phyloP scores from a whole-genome alignment of 202 grass and related monocot species.

The Hordeum pubiflorum region DNA sequence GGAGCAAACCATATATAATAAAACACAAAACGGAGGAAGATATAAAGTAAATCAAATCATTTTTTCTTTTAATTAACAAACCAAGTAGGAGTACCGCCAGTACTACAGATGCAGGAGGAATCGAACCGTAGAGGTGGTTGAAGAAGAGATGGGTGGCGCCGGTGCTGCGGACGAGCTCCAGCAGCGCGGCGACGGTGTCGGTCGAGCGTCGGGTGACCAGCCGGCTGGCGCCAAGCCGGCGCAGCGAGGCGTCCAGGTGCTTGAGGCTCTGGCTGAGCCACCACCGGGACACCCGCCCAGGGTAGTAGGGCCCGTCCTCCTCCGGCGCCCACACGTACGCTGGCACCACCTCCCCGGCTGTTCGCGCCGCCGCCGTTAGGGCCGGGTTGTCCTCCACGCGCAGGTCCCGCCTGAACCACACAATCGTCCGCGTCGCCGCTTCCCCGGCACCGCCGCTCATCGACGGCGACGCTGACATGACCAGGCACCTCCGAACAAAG shows the following conservation, averaged over 20 bases:
- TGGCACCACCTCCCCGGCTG: constrained; percentile 58
- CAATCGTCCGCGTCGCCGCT: constrained; percentile 38
- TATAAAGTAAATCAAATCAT: background rate
- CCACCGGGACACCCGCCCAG: constrained; percentile 88
- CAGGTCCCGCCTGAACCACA: constrained; percentile 92
- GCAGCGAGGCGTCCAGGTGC: constrained; percentile 85
- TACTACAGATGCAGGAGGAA: background rate
- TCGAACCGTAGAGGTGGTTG: constrained; percentile 89
- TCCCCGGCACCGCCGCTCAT: constrained; percentile 42
- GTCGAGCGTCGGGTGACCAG: constrained; percentile 60
- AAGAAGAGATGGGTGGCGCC: constrained; percentile 85
- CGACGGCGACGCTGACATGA: constrained; percentile 40
- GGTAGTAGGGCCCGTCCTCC: constrained; percentile 78
- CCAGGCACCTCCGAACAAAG: background rate
- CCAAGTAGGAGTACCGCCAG: too few relatives aligned
- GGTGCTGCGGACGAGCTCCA: constrained; percentile 61
- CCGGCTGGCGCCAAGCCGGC: constrained; percentile 58
- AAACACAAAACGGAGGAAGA: background rate
- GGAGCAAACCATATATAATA: background rate
- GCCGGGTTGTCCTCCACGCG: constrained; percentile 90
- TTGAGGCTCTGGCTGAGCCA: constrained; percentile 87
- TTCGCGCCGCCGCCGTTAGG: constrained; percentile 55
- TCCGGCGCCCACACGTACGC: constrained; percentile 81
- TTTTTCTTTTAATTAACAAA: too few relatives aligned
- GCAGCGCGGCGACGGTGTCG: constrained; percentile 66